These are phyloP conservation scores for Elongisporangium prolatum DNA, from an alignment of 352 stramenopile genomes.

Conservation along the genomic window DNA sequence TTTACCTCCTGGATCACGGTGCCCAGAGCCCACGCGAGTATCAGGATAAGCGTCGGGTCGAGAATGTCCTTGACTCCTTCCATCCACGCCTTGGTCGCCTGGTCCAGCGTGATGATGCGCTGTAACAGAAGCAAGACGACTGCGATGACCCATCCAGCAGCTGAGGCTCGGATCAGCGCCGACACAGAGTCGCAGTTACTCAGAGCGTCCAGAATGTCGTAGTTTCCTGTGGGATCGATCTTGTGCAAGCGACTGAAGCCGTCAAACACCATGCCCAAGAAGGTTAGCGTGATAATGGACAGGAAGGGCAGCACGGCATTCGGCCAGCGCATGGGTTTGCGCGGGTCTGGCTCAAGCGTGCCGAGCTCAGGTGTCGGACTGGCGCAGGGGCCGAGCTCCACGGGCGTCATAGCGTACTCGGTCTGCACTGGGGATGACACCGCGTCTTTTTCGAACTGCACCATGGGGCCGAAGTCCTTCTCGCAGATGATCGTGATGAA, in stretches of 20 bases:
- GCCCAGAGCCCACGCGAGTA: constrained; percentile 87
- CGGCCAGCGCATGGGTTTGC: constrained; percentile 74
- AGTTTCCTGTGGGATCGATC: constrained; percentile 38
- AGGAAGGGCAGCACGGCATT: constrained; percentile 85
- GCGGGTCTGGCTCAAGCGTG: constrained; percentile 60
- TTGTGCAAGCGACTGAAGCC: constrained; percentile 50
- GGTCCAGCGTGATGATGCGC: constrained; percentile 82
- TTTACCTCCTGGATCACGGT: constrained; percentile 83
- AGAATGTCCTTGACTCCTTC: constrained; percentile 91
- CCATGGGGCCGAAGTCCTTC: constrained; percentile 86
- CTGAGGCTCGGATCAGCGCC: constrained; percentile 72
- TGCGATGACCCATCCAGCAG: constrained; percentile 68
- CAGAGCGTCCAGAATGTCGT: constrained; percentile 59
- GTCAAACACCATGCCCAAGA: constrained; percentile 86
- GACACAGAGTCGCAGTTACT: constrained; percentile 78
- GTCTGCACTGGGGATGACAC: constrained; percentile 65
- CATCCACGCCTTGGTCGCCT: constrained; percentile 87
- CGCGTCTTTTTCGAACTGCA: constrained; percentile 80
- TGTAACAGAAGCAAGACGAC: constrained; percentile 70
- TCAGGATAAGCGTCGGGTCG: constrained; percentile 86
- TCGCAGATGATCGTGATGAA: constrained; percentile 89
- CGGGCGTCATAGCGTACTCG: constrained; percentile 49
- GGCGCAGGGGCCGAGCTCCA: constrained; percentile 60
- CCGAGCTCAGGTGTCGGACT: constrained; percentile 63
- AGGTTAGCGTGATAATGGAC: constrained; percentile 78